Conservation (phyloP, 805 yeast species). For the Kluyveromyces dobzhanskii region DNA sequence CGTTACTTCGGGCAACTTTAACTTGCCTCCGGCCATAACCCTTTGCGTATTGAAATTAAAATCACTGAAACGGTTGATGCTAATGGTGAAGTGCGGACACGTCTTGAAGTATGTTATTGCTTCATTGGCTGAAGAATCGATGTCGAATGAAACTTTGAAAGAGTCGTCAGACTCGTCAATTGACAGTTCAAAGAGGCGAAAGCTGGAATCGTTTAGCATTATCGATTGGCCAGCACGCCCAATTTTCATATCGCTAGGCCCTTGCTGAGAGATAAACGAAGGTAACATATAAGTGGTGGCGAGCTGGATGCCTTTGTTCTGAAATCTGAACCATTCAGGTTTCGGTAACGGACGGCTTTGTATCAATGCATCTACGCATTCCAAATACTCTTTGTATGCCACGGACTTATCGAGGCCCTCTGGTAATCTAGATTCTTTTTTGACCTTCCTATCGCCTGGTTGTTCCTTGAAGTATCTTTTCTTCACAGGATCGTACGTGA, state of each 20-base stretch:
- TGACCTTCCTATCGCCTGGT: background rate
- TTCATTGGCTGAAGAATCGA: background rate
- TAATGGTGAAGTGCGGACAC: background rate
- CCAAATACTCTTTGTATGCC: background rate
- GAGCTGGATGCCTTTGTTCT: background rate
- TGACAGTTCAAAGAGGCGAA: background rate
- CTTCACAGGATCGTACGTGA: constrained; percentile 19
- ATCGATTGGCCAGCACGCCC: background rate
- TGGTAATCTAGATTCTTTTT: background rate
- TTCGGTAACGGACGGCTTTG: background rate
- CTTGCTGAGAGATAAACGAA: background rate
- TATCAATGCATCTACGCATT: constrained; percentile 1
- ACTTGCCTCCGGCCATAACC: background rate
- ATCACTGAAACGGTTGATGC: constrained; percentile 1
- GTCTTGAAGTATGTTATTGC: background rate
- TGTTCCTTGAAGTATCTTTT: constrained; percentile 17
- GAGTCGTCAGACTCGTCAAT: background rate
- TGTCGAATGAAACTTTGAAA: background rate
- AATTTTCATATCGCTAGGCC: background rate
- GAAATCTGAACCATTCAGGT: constrained; percentile 3
- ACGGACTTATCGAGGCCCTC: background rate
- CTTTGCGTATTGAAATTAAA: background rate
- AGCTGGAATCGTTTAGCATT: background rate
- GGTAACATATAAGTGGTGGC: constrained; percentile 1
- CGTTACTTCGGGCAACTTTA: background rate